A percentile compares a stretch with the other conserved stretches of the same genome.
These are phyloP conservation scores for Tripterygium wilfordii DNA, from an alignment of 177 flowering plant genomes.

Conservation along the genomic window DNA sequence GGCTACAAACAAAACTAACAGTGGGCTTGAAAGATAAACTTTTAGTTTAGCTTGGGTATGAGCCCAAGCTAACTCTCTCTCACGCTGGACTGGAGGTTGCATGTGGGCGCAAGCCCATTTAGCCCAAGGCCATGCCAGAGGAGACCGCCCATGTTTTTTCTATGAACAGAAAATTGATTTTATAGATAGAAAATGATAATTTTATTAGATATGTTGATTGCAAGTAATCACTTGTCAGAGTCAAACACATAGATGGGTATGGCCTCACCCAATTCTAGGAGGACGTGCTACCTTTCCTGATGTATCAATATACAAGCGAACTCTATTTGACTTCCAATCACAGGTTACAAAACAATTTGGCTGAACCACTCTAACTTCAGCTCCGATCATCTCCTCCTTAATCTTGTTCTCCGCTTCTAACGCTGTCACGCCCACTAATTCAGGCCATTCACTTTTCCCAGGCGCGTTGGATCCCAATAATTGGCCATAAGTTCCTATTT, in stretches of 20 bases:
- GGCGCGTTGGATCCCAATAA: background rate
- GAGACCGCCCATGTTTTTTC: no score
- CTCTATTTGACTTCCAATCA: conserved; percentile 9
- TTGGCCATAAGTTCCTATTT: conserved; percentile 9
- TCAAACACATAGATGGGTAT: no score
- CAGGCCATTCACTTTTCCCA: conserved; percentile 10
- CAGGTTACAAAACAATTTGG: conserved; percentile 5
- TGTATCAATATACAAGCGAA: conserved; percentile 11
- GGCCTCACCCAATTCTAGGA: conserved; percentile 6
- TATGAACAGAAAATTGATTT: no score
- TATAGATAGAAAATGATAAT: background rate
- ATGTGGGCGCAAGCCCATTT: no score
- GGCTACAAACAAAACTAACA: no score
- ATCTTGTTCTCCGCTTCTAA: conserved; percentile 19
- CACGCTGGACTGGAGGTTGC: no score
- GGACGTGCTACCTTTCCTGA: conserved; percentile 4
- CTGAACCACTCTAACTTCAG: conserved; percentile 8
- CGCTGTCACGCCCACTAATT: conserved; percentile 10
- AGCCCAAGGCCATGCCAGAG: no score
- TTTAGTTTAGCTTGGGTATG: no score
- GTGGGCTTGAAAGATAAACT: no score
- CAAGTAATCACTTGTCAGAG: no score
- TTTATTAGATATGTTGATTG: no score
- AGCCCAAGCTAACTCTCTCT: no score
- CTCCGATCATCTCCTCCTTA: conserved; percentile 16